A percentile compares a stretch with the other conserved stretches of the same genome.
phyloP scores from a whole-genome alignment of 441 rosid species.

The Erodium trifolium region DNA sequence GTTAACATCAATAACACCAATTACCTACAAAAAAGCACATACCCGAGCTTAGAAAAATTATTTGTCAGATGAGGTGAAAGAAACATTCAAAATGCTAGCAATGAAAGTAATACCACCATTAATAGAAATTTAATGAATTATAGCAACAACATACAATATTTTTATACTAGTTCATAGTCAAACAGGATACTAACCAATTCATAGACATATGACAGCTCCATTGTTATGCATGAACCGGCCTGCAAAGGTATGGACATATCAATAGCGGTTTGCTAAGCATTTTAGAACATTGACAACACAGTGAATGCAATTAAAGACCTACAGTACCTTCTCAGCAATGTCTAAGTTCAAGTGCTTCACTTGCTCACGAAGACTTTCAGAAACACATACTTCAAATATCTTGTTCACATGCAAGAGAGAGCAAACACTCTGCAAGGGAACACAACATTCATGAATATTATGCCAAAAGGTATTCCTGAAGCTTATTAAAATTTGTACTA shows the following conservation, averaged over 20 bases:
- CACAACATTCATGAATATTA: constrained; percentile 13
- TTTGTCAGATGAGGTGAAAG: neutral
- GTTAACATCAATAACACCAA: constrained; percentile 77
- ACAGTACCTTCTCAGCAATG: constrained; percentile 62
- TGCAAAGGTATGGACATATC: constrained; percentile 31
- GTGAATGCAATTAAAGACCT: constrained; percentile 11
- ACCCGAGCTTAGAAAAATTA: constrained; percentile 11
- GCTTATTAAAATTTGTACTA: neutral
- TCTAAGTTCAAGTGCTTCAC: constrained; percentile 52
- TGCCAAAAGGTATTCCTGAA: neutral
- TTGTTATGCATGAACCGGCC: constrained; percentile 63
- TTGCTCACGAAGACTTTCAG: constrained; percentile 63
- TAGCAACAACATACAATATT: neutral
- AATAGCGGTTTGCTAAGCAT: constrained; percentile 10
- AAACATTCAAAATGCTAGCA: no score
- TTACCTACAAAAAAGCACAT: constrained; percentile 41
- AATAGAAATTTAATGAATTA: neutral
- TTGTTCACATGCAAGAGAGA: constrained; percentile 78
- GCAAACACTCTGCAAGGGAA: constrained; percentile 53
- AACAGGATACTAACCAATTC: constrained; percentile 54
- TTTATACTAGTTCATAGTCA: neutral
- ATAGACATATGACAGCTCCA: constrained; percentile 79
- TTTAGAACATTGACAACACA: constrained; percentile 10
- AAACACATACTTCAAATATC: constrained; percentile 77
- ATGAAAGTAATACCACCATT: neutral